A percentile compares a stretch with the other conserved stretches of the same genome.
Evolutionary conservation across 192 early-diverging fungal species (phyloP).

Genomic region (Endogone sp.): DNA sequence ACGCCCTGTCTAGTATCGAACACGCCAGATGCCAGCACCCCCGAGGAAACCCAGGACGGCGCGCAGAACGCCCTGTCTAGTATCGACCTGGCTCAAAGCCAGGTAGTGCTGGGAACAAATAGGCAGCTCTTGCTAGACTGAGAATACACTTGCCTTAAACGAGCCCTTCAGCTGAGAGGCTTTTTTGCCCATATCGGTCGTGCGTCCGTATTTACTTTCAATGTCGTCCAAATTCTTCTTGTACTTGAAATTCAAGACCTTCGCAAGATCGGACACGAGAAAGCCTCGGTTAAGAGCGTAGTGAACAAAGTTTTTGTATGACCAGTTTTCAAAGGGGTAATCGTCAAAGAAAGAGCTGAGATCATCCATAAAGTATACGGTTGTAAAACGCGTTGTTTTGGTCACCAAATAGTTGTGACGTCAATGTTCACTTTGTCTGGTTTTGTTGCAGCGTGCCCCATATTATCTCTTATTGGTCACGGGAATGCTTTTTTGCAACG

Average conservation of each 20-base stretch:
- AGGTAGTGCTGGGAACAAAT: slow-evolving; percentile 13
- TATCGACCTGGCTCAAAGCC: slow-evolving; percentile 21
- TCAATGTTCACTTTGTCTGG: too few relatives aligned
- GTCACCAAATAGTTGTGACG: too few relatives aligned
- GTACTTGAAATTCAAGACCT: slow-evolving; percentile 6
- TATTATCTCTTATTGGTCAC: too few relatives aligned
- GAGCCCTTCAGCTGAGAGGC: slow-evolving; percentile 5
- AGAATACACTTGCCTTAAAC: slow-evolving; percentile 11
- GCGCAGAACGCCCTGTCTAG: slow-evolving; percentile 6
- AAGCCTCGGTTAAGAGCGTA: slow-evolving; percentile 2
- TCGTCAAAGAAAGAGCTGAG: slow-evolving; percentile 1
- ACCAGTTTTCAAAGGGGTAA: slow-evolving; percentile 5
- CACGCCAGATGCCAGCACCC: slow-evolving; percentile 16
- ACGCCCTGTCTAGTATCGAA: slow-evolving; percentile 17
- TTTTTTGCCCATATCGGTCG: slow-evolving; percentile 1
- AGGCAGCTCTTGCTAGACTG: neutral
- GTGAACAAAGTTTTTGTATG: slow-evolving; percentile 11
- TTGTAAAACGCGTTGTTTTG: too few relatives aligned
- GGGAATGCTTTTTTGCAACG: too few relatives aligned
- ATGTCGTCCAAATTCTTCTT: slow-evolving; percentile 10
- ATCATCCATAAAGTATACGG: too few relatives aligned
- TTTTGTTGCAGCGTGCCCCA: too few relatives aligned
- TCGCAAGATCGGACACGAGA: neutral
- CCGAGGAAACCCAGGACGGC: slow-evolving; percentile 17
- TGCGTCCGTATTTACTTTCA: slow-evolving; percentile 7